Percentiles rank a stretch among this genome's conserved stretches.
Conservation (phyloP, 2,329 filamentous ascomycete genomes). For the Aspergillus versicolor region DNA sequence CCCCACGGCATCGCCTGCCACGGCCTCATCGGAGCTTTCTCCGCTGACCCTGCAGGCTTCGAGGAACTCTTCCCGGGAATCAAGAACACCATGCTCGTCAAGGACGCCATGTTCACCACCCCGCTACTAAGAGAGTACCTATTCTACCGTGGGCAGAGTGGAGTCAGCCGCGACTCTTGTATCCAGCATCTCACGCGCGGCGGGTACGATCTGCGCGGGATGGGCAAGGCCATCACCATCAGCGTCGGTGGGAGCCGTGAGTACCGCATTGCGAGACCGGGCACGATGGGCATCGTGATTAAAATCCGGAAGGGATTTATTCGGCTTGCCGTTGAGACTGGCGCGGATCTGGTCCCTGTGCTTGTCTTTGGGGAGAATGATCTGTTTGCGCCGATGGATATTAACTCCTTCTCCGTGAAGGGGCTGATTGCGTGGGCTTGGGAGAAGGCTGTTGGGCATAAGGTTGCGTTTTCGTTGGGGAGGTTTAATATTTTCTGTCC, state of each 20-base stretch:
- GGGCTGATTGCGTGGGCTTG: slow-evolving; percentile 55
- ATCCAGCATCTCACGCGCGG: slow-evolving; percentile 74
- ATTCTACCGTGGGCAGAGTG: slow-evolving; percentile 71
- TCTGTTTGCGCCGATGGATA: slow-evolving; percentile 76
- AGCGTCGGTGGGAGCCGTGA: slow-evolving; percentile 85
- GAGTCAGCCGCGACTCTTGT: slow-evolving; percentile 79
- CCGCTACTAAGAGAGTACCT: slow-evolving; percentile 84
- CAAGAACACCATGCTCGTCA: slow-evolving; percentile 78
- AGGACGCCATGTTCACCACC: slow-evolving; percentile 81
- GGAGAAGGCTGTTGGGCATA: slow-evolving; percentile 70
- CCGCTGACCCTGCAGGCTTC: slow-evolving; percentile 77
- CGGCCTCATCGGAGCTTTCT: slow-evolving; percentile 78
- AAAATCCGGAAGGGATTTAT: slow-evolving; percentile 81
- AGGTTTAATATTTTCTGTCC: slow-evolving; percentile 78
- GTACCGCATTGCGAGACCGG: slow-evolving; percentile 75
- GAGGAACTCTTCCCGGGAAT: slow-evolving; percentile 79
- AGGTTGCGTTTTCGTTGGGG: slow-evolving; percentile 80
- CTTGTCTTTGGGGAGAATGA: slow-evolving; percentile 86
- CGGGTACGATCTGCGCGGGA: slow-evolving; percentile 69
- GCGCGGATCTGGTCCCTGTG: slow-evolving; percentile 80
- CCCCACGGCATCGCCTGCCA: slow-evolving; percentile 88
- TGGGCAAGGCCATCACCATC: slow-evolving; percentile 84
- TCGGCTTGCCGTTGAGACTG: slow-evolving; percentile 78
- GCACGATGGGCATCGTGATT: slow-evolving; percentile 70
- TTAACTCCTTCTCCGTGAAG: slow-evolving; percentile 65